Evolutionary conservation across 2,329 filamentous ascomycete species (phyloP), one percentile per base, ranked within the genome.

Genomic region (Aspergillus pseudoterreus): DNA sequence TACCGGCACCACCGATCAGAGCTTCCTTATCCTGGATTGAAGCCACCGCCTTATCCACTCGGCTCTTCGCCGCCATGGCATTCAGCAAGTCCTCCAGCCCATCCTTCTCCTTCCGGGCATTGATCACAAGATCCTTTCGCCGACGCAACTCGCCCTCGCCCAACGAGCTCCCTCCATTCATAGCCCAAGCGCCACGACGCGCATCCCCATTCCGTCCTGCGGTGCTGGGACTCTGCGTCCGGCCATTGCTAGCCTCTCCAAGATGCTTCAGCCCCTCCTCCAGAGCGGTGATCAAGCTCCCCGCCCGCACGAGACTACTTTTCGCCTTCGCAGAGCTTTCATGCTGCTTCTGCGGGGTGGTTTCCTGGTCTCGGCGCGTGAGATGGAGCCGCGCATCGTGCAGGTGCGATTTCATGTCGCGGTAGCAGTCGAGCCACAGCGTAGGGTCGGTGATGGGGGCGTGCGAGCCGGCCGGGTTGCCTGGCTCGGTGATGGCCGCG

Each of bases 301-400:
- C 78, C 0, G 81, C 81, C 42, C 80, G 74, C 21, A 85, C 76
- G 10, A 86, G 75, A 47, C 74, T 75, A 39, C 77, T 78, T 70
- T 86, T 86, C 41, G 83, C 83, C 22, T 79, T 78, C 6, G 82
- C 81, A 8, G 80, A 78, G n/a, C 78, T 79, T 59, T 84, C 80
- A 61, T 86, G 83, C 64, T 86, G 83, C 48, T 77, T 76, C 52
- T 82, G 79, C 2, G 82, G 78, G 3, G 77, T 78, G 1, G 74
- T 76, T 10, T 82, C 82, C 58, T 83, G 79, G 55, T 86, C 83
- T 11, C 83, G 69, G 42, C 78, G 72, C 43, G 81, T 83, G n/a
- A 86, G 69, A 60, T 79, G 77, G 17, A 82, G 66, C 8, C 83
- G 66, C 2, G 82, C 81, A 51, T 83, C 78, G 58, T 84, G 82